Conservation (phyloP, 1,139 yeast species). For the Kurtzmaniella natalensis region DNA sequence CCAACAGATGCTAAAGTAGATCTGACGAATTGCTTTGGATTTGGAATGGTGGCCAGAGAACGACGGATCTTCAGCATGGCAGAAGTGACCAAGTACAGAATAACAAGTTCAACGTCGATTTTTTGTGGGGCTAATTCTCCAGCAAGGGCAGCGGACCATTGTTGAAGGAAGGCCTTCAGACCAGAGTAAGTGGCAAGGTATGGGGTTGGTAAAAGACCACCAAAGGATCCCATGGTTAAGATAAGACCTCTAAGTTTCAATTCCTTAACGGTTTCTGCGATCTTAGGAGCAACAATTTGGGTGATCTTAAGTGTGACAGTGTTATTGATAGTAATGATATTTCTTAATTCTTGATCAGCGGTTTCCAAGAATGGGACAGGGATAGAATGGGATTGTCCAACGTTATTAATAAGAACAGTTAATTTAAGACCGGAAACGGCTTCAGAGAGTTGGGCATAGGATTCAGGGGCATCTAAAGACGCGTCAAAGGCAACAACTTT, state of each 20-base stretch:
- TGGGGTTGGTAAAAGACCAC: slow-evolving; percentile 92
- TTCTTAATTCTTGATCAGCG: slow-evolving; percentile 61
- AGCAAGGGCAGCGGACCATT: slow-evolving; percentile 89
- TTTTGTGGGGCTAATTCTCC: slow-evolving; percentile 68
- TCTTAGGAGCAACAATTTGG: slow-evolving; percentile 65
- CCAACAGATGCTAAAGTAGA: slow-evolving; percentile 69
- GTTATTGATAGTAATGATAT: slow-evolving; percentile 82
- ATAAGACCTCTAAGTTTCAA: slow-evolving; percentile 60
- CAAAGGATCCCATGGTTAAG: slow-evolving; percentile 94
- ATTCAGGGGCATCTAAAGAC: slow-evolving; percentile 47
- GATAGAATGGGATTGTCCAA: slow-evolving; percentile 90
- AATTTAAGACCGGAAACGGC: slow-evolving; percentile 53
- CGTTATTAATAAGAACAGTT: slow-evolving; percentile 81
- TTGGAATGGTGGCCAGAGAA: slow-evolving; percentile 73
- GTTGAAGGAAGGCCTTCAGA: slow-evolving; percentile 89
- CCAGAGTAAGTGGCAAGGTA: slow-evolving; percentile 92
- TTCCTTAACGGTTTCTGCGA: slow-evolving; percentile 49
- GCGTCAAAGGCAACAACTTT: slow-evolving; percentile 78
- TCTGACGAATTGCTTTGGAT: slow-evolving; percentile 71
- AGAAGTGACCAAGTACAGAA: slow-evolving; percentile 91
- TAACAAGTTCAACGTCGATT: slow-evolving; percentile 79
- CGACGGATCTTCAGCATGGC: slow-evolving; percentile 93
- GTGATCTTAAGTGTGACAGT: slow-evolving; percentile 82
- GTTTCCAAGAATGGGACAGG: slow-evolving; percentile 94
- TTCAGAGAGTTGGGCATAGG: slow-evolving; percentile 50